Evolutionary conservation across 192 early-diverging fungal genomes (phyloP).

Genomic region (Lobulomyces angularis): DNA sequence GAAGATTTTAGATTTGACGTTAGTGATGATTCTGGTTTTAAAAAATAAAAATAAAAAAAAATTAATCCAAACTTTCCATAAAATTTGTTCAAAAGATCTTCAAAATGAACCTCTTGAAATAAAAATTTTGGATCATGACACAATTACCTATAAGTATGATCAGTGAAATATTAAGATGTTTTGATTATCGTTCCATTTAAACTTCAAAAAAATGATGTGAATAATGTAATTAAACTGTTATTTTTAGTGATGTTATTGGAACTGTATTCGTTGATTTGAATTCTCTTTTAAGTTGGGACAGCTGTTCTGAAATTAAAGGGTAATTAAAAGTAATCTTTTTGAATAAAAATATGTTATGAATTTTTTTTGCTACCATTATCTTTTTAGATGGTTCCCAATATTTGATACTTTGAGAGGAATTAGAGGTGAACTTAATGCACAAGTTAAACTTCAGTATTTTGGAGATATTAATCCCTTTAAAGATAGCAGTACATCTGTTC

Average conservation of each 20-base stretch:
- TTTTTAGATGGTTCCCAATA: slow-evolving; percentile 1
- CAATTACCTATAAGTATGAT: slow-evolving; percentile 5
- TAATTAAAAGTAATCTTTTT: slow-evolving; percentile 68
- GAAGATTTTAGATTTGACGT: slow-evolving; percentile 66
- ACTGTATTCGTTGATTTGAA: slow-evolving; percentile 67
- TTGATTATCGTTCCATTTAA: too few species aligned
- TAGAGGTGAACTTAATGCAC: slow-evolving; percentile 59
- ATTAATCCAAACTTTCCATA: background rate
- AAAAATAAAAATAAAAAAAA: background rate
- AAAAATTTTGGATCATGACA: slow-evolving; percentile 51
- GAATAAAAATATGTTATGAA: background rate
- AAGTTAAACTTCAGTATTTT: slow-evolving; percentile 65
- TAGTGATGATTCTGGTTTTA: background rate
- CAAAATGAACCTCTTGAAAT: slow-evolving; percentile 74
- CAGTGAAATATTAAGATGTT: too few species aligned
- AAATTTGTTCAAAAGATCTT: slow-evolving; percentile 45
- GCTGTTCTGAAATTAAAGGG: slow-evolving; percentile 46
- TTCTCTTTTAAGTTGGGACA: slow-evolving; percentile 58
- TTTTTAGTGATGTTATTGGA: slow-evolving; percentile 58
- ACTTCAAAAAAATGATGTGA: background rate
- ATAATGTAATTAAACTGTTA: background rate
- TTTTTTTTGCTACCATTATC: background rate
- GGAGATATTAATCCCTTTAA: slow-evolving; percentile 73
- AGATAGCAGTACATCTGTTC: slow-evolving; percentile 50
- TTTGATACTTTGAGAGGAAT: slow-evolving; percentile 59